These are phyloP conservation scores for Penicillium parvum DNA, from an alignment of 495 filamentous ascomycete species.

Conservation along the genomic window DNA sequence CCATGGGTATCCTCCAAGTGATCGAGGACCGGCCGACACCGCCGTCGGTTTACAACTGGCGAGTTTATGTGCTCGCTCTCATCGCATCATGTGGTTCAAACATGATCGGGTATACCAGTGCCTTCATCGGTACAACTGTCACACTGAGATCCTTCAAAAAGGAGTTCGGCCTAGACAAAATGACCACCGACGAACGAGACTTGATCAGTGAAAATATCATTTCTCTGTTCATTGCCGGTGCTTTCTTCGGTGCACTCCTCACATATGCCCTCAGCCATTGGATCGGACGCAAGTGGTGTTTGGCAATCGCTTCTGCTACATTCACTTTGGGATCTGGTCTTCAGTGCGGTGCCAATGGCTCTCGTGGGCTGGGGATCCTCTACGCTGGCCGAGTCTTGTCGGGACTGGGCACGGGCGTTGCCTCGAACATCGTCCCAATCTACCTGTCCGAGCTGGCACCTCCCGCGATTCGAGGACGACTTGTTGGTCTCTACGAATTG, in stretches of 20 bases:
- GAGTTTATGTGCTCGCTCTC: constrained; percentile 57
- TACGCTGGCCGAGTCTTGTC: constrained; percentile 68
- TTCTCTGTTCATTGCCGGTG: constrained; percentile 63
- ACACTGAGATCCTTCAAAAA: constrained; percentile 55
- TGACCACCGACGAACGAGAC: constrained; percentile 32
- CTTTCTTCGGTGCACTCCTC: constrained; percentile 62
- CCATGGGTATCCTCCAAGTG: constrained; percentile 55
- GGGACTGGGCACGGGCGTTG: constrained; percentile 73
- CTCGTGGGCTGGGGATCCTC: constrained; percentile 57
- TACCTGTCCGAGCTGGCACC: constrained; percentile 79
- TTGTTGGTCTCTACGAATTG: constrained; percentile 73
- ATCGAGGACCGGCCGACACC: constrained; percentile 65
- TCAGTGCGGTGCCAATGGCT: constrained; percentile 55
- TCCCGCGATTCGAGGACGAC: constrained; percentile 72
- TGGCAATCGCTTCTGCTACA: constrained; percentile 48
- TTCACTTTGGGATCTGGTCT: constrained; percentile 64
- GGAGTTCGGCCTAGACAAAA: constrained; percentile 52
- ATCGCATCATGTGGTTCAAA: constrained; percentile 66
- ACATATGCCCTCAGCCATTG: constrained; percentile 55
- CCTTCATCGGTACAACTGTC: constrained; percentile 68
- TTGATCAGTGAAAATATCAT: constrained; percentile 63
- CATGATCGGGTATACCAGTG: constrained; percentile 68
- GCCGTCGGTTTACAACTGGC: constrained; percentile 69
- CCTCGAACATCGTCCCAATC: constrained; percentile 70
- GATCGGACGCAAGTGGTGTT: constrained; percentile 52